phyloP scores from a whole-genome alignment of 352 stramenopile genomes.

The Globisporangium orthogonon region DNA sequence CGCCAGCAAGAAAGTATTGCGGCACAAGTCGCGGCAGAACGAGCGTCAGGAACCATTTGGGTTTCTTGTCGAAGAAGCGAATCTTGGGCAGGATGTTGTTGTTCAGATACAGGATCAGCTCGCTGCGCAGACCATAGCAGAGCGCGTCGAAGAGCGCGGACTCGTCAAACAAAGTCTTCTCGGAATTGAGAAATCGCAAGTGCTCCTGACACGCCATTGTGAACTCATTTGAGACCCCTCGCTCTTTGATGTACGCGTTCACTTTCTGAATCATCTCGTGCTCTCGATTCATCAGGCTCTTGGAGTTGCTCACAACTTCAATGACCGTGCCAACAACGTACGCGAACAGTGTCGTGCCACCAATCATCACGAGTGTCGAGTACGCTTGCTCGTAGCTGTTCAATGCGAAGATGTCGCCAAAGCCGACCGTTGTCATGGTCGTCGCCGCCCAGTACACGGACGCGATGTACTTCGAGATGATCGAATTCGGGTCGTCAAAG shows the following conservation, averaged over 20 bases:
- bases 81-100: slow-evolving; percentile 47
- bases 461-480: slow-evolving; percentile 68
- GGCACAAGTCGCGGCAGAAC: slow-evolving; percentile 56
- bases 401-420: slow-evolving; percentile 75
- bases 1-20: slow-evolving; percentile 60
- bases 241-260: slow-evolving; percentile 78
- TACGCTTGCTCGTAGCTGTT: slow-evolving; percentile 70
- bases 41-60: slow-evolving; percentile 77
- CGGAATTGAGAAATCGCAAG: slow-evolving; percentile 55
- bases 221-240: slow-evolving; percentile 63
- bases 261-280: slow-evolving; percentile 63
- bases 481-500: slow-evolving; percentile 49
- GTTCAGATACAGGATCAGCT: slow-evolving; percentile 67
- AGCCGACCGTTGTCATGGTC: slow-evolving; percentile 85
- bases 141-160: slow-evolving; percentile 55
- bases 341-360: slow-evolving; percentile 73
- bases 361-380: slow-evolving; percentile 80
- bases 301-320: slow-evolving; percentile 74
- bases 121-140: slow-evolving; percentile 54
- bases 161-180: slow-evolving; percentile 70
- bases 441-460: slow-evolving; percentile 83
- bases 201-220: slow-evolving; percentile 66
- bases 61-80: slow-evolving; percentile 81
- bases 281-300: slow-evolving; percentile 67
- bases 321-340: slow-evolving; percentile 82